Percentiles rank a stretch among this genome's conserved stretches.
phyloP scores from a whole-genome alignment of 805 yeast genomes.

The Candida qinlingensis region DNA sequence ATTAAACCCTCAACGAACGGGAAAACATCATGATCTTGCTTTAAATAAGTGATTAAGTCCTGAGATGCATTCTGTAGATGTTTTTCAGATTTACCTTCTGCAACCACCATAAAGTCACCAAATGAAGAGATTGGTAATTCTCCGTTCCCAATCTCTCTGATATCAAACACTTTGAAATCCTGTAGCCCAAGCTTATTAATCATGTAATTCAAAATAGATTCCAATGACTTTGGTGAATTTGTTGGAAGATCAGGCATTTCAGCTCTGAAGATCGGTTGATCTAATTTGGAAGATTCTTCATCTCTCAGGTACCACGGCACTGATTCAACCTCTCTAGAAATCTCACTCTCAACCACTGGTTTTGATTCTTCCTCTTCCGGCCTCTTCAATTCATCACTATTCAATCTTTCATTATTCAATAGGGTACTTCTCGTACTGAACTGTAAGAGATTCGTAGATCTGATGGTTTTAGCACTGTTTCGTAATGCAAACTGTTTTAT shows the following conservation, averaged over 20 bases:
- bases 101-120: constrained; percentile 52
- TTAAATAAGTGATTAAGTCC: constrained; percentile 52
- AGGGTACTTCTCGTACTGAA: too few relatives aligned
- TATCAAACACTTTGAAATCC: constrained; percentile 60
- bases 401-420: too few relatives aligned
- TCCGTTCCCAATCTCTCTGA: constrained; percentile 34
- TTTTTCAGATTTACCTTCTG: constrained; percentile 70
- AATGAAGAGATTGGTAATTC: constrained; percentile 34
- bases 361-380: background rate
- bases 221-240: constrained; percentile 49
- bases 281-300: constrained; percentile 31
- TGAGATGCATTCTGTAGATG: constrained; percentile 70
- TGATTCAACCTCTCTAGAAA: constrained; percentile 4
- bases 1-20: constrained; percentile 70
- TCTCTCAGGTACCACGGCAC: constrained; percentile 62
- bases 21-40: constrained; percentile 39
- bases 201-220: constrained; percentile 39
- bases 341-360: background rate
- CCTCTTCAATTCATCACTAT: too few relatives aligned
- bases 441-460: too few relatives aligned
- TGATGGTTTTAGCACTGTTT: too few relatives aligned
- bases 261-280: constrained; percentile 28
- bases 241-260: constrained; percentile 56
- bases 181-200: constrained; percentile 59
- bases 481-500: too few relatives aligned